Evolutionary conservation across 2,329 filamentous ascomycete genomes (phyloP).

Genomic region (Herpomyces periplanetae): DNA sequence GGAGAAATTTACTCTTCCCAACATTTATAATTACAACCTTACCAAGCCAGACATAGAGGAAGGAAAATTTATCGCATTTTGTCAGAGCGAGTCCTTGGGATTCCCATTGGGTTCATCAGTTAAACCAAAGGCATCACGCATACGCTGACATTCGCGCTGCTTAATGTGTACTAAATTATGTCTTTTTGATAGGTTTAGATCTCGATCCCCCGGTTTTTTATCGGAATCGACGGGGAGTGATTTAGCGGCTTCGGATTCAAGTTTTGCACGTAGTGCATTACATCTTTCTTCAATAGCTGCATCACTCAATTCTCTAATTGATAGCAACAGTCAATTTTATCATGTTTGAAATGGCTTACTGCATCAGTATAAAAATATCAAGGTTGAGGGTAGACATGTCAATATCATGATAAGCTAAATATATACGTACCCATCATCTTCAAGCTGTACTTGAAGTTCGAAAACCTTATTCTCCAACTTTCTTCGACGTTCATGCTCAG

Average conservation of each 20-base stretch:
- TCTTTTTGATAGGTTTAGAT: too few relatives aligned
- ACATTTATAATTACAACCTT: too few relatives aligned
- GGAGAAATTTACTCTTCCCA: too few relatives aligned
- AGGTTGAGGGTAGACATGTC: neutral
- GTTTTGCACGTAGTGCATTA: constrained; percentile 20
- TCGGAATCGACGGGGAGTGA: too few relatives aligned
- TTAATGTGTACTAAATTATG: too few relatives aligned
- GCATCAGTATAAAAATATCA: neutral
- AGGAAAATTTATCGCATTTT: too few relatives aligned
- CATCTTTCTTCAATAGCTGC: constrained; percentile 57
- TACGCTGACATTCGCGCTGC: too few relatives aligned
- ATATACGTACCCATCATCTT: constrained; percentile 37
- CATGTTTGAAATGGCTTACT: neutral
- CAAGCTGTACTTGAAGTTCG: constrained; percentile 54
- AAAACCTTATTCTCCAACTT: constrained; percentile 77
- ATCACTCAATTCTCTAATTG: constrained; percentile 22
- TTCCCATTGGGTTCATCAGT: too few relatives aligned
- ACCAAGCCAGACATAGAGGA: too few relatives aligned
- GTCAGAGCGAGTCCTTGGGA: too few relatives aligned
- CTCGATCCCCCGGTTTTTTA: too few relatives aligned
- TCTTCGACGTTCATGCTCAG: constrained; percentile 70
- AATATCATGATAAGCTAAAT: neutral
- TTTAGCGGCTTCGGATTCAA: constrained; percentile 19
- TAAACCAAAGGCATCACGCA: too few relatives aligned
- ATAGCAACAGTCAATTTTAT: constrained; percentile 3